These are phyloP conservation scores for grape (Vitis vinifera) DNA, from an alignment of 164 flowering plant genomes.

Conservation along the genomic window DNA sequence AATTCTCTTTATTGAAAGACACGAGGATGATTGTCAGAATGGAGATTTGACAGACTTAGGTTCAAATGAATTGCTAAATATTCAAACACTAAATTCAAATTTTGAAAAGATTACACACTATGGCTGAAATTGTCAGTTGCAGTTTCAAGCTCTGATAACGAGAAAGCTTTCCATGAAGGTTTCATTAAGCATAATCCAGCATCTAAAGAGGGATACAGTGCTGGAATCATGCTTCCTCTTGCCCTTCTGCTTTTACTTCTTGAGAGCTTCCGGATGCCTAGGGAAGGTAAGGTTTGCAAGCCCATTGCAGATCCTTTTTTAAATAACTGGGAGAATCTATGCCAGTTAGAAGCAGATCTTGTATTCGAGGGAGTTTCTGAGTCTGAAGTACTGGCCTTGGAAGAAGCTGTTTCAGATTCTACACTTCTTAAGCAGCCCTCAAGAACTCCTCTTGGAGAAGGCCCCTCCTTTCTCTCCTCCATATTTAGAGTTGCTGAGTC, in stretches of 20 bases:
- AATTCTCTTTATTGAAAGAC: constrained; percentile 41
- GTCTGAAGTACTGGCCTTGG: constrained; percentile 52
- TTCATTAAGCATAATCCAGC: constrained; percentile 43
- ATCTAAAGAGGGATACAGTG: constrained; percentile 26
- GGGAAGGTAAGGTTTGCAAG: constrained; percentile 35
- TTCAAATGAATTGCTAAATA: too few relatives aligned
- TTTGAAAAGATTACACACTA: constrained; percentile 28
- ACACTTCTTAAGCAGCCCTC: constrained; percentile 26
- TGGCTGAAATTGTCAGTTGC: constrained; percentile 53
- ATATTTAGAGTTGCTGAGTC: constrained; percentile 10
- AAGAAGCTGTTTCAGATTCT: constrained; percentile 32
- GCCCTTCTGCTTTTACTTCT: constrained; percentile 32
- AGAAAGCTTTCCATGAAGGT: constrained; percentile 54
- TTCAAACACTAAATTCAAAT: too few relatives aligned
- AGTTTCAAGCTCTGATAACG: constrained; percentile 42
- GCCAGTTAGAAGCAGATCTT: constrained; percentile 39
- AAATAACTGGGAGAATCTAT: constrained; percentile 44
- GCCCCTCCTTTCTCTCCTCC: constrained; percentile 11
- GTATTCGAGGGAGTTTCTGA: constrained; percentile 22
- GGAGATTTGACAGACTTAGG: too few relatives aligned
- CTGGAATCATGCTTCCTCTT: constrained; percentile 17
- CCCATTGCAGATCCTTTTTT: constrained; percentile 43
- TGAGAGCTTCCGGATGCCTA: constrained; percentile 32
- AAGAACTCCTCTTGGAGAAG: constrained; percentile 20
- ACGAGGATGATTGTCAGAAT: neutral